Evolutionary conservation across 306 rosid genomes (phyloP).

Genomic region (Rosa persica): DNA sequence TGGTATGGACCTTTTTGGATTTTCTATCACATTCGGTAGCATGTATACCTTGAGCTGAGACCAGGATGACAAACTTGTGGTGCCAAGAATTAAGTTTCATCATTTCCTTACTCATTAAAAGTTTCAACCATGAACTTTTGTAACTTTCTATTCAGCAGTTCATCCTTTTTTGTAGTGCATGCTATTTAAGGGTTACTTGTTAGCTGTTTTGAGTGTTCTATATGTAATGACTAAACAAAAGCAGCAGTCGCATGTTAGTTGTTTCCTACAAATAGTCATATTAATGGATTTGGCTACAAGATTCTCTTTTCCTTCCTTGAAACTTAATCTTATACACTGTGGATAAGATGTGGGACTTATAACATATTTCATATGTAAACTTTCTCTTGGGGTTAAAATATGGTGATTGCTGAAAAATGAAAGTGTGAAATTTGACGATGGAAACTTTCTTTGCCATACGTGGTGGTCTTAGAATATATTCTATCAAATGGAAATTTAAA

Average conservation of each 20-base stretch:
- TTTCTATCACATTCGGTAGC: background rate
- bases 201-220: background rate
- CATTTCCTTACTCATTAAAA: background rate
- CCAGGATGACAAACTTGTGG: background rate
- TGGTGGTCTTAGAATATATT: background rate
- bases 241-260: background rate
- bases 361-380: background rate
- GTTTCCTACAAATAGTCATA: background rate
- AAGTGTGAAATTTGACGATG: background rate
- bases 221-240: background rate
- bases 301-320: background rate
- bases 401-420: background rate
- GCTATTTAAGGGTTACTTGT: background rate
- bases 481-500: background rate
- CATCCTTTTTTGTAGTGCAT: background rate
- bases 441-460: background rate
- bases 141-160: background rate
- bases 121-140: background rate
- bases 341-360: constrained; percentile 1
- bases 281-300: background rate
- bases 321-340: background rate
- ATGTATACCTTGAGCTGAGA: background rate
- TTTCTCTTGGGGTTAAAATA: background rate
- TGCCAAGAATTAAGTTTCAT: too few species aligned
- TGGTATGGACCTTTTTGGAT: background rate